Percentiles rank a stretch among this genome's conserved stretches.
phyloP scores from a whole-genome alignment of 768 basidiomycete genomes.

The Leucogyrophana mollusca region DNA sequence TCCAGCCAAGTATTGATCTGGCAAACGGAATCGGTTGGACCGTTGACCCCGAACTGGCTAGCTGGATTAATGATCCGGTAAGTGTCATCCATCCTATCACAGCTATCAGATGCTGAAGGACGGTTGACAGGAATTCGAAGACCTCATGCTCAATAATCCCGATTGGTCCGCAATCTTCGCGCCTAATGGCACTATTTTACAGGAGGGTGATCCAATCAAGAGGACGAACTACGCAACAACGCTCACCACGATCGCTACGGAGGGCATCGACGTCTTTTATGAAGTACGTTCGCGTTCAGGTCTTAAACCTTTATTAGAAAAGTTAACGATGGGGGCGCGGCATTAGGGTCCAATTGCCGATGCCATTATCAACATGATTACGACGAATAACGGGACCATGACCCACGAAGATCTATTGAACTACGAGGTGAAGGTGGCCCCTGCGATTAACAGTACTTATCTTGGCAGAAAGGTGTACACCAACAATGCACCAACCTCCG shows the following conservation, averaged over 20 bases:
- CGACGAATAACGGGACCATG: conserved; percentile 75
- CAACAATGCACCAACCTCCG: too few relatives aligned
- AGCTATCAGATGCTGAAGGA: conserved; percentile 2
- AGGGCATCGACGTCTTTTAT: conserved; percentile 85
- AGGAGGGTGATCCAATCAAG: conserved; percentile 71
- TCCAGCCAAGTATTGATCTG: conserved; percentile 72
- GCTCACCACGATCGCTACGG: conserved; percentile 65
- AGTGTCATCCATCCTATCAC: conserved; percentile 15
- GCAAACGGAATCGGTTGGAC: conserved; percentile 66
- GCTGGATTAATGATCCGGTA: conserved; percentile 59
- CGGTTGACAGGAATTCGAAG: conserved; percentile 36
- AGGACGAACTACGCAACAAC: conserved; percentile 78
- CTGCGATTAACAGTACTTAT: conserved; percentile 78
- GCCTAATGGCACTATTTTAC: conserved; percentile 65
- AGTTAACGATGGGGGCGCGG: conserved; percentile 8
- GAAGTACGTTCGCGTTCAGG: conserved; percentile 39
- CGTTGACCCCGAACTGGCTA: conserved; percentile 74
- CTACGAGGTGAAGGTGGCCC: conserved; percentile 68
- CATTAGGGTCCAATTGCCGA: conserved; percentile 77
- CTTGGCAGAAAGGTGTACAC: conserved; percentile 59
- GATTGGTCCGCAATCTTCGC: conserved; percentile 90
- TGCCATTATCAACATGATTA: conserved; percentile 69
- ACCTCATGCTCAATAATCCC: conserved; percentile 62
- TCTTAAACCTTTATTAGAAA: conserved; percentile 7
- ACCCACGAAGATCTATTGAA: conserved; percentile 68